Evolutionary conservation across 805 yeast genomes (phyloP).

Genomic region (Teunomyces atbi): DNA sequence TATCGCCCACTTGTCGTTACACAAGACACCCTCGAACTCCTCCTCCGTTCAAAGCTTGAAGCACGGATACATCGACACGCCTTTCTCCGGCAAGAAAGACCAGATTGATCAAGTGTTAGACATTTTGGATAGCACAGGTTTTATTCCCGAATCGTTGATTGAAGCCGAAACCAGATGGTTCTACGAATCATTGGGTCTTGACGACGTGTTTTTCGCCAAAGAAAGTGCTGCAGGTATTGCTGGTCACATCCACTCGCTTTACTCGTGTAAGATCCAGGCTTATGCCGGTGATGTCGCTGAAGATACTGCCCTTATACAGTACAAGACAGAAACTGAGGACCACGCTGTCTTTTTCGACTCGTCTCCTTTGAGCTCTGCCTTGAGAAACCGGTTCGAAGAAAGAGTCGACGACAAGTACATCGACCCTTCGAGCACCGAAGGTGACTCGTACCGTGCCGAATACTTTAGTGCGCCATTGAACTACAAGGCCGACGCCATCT

Average conservation of each 20-base stretch:
- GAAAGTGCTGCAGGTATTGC: conserved; percentile 81
- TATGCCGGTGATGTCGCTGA: conserved; percentile 56
- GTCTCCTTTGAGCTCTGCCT: conserved; percentile 29
- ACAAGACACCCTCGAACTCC: conserved; percentile 26
- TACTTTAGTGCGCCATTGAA: conserved; percentile 68
- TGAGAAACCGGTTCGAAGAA: conserved; percentile 57
- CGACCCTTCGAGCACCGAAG: conserved; percentile 44
- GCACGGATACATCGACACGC: conserved; percentile 69
- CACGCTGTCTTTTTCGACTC: conserved; percentile 93
- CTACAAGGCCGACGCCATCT: conserved; percentile 44
- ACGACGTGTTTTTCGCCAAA: conserved; percentile 86
- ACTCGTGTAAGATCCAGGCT: conserved; percentile 91
- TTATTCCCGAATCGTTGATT: conserved; percentile 83
- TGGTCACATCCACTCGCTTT: conserved; percentile 80
- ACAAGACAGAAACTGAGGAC: conserved; percentile 74
- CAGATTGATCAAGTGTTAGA: conserved; percentile 84
- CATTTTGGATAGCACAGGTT: conserved; percentile 75
- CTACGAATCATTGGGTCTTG: conserved; percentile 83
- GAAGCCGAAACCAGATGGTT: conserved; percentile 90
- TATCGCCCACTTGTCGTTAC: conserved; percentile 22
- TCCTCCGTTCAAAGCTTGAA: conserved; percentile 31
- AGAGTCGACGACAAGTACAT: conserved; percentile 80
- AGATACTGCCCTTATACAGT: conserved; percentile 59
- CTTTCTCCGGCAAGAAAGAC: conserved; percentile 75
- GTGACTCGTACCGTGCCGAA: conserved; percentile 65